Evolutionary conservation across 768 basidiomycete genomes (phyloP).

Genomic region (Tylopilus sp.): DNA sequence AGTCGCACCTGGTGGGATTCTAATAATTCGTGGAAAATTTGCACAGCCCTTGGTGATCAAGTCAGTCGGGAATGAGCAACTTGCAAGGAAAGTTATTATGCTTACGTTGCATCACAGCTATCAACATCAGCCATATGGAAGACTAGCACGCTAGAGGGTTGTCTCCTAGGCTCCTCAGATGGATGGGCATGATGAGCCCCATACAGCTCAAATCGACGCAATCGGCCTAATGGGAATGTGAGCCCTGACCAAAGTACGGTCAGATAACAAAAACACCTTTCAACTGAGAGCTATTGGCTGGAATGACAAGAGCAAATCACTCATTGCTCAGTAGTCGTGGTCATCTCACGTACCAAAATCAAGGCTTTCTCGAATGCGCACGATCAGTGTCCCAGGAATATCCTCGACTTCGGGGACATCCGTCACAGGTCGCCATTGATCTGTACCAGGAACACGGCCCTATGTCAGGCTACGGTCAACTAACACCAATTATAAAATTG

Average conservation of each 20-base stretch:
- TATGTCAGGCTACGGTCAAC: constrained; percentile 25
- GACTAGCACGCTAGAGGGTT: constrained; percentile 72
- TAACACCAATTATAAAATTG: not conserved
- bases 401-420: constrained; percentile 86
- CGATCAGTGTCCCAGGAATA: constrained; percentile 77
- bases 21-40: constrained; percentile 77
- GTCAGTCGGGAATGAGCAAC: constrained; percentile 3
- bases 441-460: constrained; percentile 87
- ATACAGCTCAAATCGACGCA: constrained; percentile 85
- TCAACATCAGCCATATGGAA: constrained; percentile 96
- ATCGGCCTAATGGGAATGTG: constrained; percentile 49
- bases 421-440: constrained; percentile 86
- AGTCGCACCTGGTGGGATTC: constrained; percentile 68
- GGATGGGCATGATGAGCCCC: constrained; percentile 80
- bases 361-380: constrained; percentile 85
- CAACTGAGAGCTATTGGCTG: constrained; percentile 92
- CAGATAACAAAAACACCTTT: constrained; percentile 49
- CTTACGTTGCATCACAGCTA: constrained; percentile 83
- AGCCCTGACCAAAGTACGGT: not conserved
- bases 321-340: not conserved
- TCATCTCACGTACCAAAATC: constrained; percentile 67
- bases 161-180: constrained; percentile 77
- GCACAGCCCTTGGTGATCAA: constrained; percentile 56
- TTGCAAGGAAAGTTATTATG: not conserved
- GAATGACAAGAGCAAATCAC: constrained; percentile 1